Evolutionary conservation across 768 basidiomycete species (phyloP).

Genomic region (Rhodotorula kratochvilovae): DNA sequence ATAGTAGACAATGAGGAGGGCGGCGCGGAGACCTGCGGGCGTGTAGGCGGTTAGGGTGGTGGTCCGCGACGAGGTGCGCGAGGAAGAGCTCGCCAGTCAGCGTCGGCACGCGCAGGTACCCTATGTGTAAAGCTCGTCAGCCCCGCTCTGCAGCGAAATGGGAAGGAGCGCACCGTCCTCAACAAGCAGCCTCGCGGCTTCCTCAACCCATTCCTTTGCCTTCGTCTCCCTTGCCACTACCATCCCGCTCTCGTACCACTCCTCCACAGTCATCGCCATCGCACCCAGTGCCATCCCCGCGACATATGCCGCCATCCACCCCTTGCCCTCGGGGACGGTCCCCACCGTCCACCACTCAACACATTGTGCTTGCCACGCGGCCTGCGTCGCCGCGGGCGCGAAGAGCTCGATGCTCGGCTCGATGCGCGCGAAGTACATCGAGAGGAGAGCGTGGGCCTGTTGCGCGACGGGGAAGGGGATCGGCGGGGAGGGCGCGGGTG

Average conservation of each 20-base stretch:
- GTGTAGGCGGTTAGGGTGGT: background rate
- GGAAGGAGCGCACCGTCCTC: background rate
- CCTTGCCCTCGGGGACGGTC: background rate
- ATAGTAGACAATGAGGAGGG: slow-evolving; percentile 9
- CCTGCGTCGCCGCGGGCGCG: background rate
- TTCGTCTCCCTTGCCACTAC: background rate
- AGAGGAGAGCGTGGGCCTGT: background rate
- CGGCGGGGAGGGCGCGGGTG: background rate
- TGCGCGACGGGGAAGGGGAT: background rate
- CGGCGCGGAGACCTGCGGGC: slow-evolving; percentile 3
- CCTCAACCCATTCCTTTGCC: background rate
- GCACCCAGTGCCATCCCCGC: background rate
- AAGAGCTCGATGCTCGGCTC: slow-evolving; percentile 10
- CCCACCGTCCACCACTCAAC: background rate
- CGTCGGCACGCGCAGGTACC: background rate
- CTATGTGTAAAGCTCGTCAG: background rate
- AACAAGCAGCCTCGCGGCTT: background rate
- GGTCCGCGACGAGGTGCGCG: background rate
- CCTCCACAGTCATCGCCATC: background rate
- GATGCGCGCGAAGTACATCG: background rate
- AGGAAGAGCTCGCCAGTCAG: background rate
- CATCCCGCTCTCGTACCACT: background rate
- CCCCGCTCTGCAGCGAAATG: no score
- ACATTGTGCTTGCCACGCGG: background rate
- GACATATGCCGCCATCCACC: background rate